Conservation (phyloP, 2,329 filamentous ascomycete genomes). For the Pestalotiopsis sp. region DNA sequence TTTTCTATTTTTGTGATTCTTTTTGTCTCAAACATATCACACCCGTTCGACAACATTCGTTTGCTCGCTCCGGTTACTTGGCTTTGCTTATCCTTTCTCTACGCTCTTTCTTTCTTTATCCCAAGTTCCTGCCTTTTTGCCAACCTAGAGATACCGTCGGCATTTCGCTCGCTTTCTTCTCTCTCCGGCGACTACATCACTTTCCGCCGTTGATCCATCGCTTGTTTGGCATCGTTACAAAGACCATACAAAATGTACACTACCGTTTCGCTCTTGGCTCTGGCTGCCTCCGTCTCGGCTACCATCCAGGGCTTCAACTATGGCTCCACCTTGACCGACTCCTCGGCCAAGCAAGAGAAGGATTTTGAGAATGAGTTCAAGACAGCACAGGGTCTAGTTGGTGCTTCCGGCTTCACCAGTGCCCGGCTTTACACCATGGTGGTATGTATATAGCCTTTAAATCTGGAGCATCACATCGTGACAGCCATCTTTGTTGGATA, state of each 20-base stretch:
- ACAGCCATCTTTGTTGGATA: background rate
- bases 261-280: constrained; percentile 29
- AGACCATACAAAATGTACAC: constrained; percentile 3
- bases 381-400: constrained; percentile 63
- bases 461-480: background rate
- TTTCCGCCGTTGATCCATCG: too few species aligned
- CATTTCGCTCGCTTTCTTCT: too few species aligned
- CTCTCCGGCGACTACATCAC: too few species aligned
- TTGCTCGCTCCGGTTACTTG: too few species aligned
- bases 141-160: too few species aligned
- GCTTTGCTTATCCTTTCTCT: background rate
- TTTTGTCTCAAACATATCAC: too few species aligned
- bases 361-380: constrained; percentile 75
- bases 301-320: constrained; percentile 74
- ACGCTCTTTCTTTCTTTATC: background rate
- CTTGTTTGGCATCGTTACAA: background rate
- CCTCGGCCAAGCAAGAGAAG: constrained; percentile 59
- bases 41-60: too few species aligned
- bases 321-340: constrained; percentile 63
- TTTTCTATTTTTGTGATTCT: too few species aligned
- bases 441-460: constrained; percentile 35
- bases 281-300: constrained; percentile 42
- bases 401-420: constrained; percentile 67
- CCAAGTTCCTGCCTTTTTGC: too few species aligned
- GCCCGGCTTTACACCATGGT: constrained; percentile 78